Evolutionary conservation across 78 protist genomes (phyloP).

Genomic region (Dictyostelium discoideum): DNA sequence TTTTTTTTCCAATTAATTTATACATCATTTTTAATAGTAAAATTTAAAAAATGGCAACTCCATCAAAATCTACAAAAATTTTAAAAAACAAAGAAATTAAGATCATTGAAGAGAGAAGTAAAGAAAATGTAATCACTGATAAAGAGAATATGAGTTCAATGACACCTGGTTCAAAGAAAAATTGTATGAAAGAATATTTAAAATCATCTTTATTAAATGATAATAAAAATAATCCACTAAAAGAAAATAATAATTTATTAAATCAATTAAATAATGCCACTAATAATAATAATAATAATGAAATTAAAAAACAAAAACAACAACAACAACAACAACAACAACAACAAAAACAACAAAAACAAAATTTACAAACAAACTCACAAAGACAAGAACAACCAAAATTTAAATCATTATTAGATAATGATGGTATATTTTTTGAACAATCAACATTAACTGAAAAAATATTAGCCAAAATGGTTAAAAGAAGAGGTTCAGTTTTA

Average conservation of each 20-base stretch:
- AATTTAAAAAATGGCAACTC: not conserved
- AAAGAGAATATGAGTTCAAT: not conserved
- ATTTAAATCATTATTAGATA: not conserved
- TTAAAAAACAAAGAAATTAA: not conserved
- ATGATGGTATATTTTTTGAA: not conserved
- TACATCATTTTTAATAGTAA: no score
- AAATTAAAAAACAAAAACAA: not conserved
- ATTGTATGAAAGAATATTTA: not conserved
- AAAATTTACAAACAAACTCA: not conserved
- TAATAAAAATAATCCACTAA: not conserved
- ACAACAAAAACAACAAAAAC: not conserved
- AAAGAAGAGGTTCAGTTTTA: not conserved
- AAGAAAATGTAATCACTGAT: not conserved
- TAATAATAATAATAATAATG: not conserved
- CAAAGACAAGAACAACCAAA: not conserved
- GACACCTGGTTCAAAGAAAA: constrained; percentile 4
- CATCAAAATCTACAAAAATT: not conserved
- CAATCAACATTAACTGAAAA: not conserved
- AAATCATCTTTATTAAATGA: not conserved
- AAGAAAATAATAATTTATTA: not conserved
- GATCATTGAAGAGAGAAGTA: not conserved
- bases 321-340: not conserved
- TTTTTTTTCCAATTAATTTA: no score
- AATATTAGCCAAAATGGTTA: not conserved
- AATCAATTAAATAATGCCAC: constrained; percentile 1